These are phyloP conservation scores for Xanthoconium purpureum DNA, from an alignment of 768 basidiomycete species.

Conservation along the genomic window DNA sequence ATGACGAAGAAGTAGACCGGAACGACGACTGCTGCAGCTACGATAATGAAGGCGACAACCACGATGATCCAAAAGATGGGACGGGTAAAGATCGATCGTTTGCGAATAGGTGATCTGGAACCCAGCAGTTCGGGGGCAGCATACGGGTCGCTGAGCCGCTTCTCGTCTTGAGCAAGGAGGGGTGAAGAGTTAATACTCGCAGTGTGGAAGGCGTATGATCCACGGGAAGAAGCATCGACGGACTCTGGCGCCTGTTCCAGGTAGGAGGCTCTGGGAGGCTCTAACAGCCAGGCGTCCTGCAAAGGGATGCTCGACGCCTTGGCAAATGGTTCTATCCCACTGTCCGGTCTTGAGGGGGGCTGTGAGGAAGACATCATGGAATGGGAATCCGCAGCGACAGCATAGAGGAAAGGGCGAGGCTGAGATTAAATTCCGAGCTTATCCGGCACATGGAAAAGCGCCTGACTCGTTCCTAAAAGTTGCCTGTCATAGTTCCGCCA, in stretches of 20 bases:
- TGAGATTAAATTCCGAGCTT: neutral
- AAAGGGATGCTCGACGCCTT: constrained; percentile 12
- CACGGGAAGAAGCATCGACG: constrained; percentile 17
- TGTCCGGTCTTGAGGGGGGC: constrained; percentile 21
- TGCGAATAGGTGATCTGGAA: constrained; percentile 4
- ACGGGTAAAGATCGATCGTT: constrained; percentile 17
- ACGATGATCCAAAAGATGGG: constrained; percentile 30
- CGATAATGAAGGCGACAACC: constrained; percentile 27
- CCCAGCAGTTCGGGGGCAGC: neutral
- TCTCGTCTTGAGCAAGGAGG: constrained; percentile 22
- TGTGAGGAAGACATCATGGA: constrained; percentile 2
- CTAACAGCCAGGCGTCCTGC: neutral
- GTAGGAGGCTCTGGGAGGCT: constrained; percentile 27
- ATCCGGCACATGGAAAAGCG: neutral
- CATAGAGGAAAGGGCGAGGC: neutral
- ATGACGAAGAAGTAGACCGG: constrained; percentile 37
- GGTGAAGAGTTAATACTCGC: constrained; percentile 23
- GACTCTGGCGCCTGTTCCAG: constrained; percentile 22
- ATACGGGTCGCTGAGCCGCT: constrained; percentile 9
- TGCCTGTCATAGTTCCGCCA: neutral
- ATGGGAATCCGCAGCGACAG: neutral
- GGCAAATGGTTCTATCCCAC: constrained; percentile 11
- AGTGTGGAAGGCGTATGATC: constrained; percentile 20
- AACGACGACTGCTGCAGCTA: constrained; percentile 40
- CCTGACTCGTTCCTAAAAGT: neutral